Evolutionary conservation across 495 filamentous ascomycete genomes (phyloP).

Genomic region (Physcia stellaris): DNA sequence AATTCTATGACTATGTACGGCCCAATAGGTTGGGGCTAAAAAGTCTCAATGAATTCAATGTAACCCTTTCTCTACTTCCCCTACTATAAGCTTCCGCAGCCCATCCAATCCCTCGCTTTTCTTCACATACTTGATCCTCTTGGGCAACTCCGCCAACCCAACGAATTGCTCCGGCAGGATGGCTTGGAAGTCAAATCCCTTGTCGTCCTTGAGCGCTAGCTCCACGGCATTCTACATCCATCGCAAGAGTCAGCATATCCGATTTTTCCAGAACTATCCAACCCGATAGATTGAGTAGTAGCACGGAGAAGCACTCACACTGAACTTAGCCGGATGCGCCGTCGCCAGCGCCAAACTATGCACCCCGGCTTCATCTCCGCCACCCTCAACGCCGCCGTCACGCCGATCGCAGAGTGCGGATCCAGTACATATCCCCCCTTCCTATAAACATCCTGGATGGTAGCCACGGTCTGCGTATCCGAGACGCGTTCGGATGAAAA

Average conservation of each 20-base stretch:
- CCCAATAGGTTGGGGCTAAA: too few relatives aligned
- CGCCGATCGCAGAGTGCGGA: constrained; percentile 80
- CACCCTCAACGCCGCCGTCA: constrained; percentile 42
- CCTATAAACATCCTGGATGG: constrained; percentile 53
- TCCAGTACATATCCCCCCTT: constrained; percentile 67
- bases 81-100: too few relatives aligned
- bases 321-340: constrained; percentile 88
- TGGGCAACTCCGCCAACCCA: constrained; percentile 53
- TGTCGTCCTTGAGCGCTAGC: constrained; percentile 50
- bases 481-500: constrained; percentile 78
- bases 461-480: constrained; percentile 61
- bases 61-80: too few relatives aligned
- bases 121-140: constrained; percentile 35
- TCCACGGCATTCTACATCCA: constrained; percentile 50
- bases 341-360: constrained; percentile 74
- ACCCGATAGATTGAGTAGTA: too few relatives aligned
- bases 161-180: constrained; percentile 70
- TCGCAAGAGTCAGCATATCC: background rate
- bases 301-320: background rate
- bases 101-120: constrained; percentile 22
- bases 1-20: too few relatives aligned
- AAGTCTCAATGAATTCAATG: too few relatives aligned
- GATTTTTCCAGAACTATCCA: too few relatives aligned
- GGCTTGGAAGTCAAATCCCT: constrained; percentile 55
- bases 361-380: constrained; percentile 19